Evolutionary conservation across 2,329 filamentous ascomycete species (phyloP).

Genomic region (Colletotrichum filicis): DNA sequence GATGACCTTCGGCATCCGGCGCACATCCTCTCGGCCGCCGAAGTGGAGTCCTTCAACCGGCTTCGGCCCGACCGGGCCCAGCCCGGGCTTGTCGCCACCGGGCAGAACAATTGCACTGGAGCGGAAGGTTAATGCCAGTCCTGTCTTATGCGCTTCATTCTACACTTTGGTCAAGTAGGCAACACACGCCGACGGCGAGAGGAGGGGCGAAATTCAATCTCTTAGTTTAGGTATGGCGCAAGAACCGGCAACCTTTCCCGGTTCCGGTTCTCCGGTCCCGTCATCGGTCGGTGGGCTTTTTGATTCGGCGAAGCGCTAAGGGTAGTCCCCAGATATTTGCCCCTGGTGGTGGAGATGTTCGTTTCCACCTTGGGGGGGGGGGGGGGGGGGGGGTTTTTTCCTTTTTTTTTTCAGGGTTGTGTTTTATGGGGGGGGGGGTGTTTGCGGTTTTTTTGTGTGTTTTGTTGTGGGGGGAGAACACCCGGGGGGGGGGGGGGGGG

Average conservation of each 20-base stretch:
- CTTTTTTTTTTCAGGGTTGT: too few species aligned
- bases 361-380: background rate
- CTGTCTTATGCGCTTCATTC: too few species aligned
- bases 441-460: too few species aligned
- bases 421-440: too few species aligned
- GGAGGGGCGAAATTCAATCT: background rate
- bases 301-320: background rate
- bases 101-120: background rate
- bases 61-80: background rate
- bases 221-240: background rate
- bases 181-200: background rate
- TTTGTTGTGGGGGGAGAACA: too few species aligned
- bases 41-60: background rate
- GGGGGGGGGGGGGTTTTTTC: too few species aligned
- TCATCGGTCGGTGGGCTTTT: conserved; percentile 9
- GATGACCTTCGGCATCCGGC: background rate
- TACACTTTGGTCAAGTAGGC: background rate
- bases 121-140: too few species aligned
- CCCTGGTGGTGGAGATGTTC: conserved; percentile 11
- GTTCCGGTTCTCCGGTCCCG: conserved; percentile 31
- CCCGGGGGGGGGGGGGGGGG: too few species aligned
- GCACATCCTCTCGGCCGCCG: background rate
- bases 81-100: background rate
- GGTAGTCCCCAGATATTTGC: conserved; percentile 20
- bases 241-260: conserved; percentile 26